Evolutionary conservation across 2,329 filamentous ascomycete species (phyloP).

Genomic region (Reticulascus tulasneorum): DNA sequence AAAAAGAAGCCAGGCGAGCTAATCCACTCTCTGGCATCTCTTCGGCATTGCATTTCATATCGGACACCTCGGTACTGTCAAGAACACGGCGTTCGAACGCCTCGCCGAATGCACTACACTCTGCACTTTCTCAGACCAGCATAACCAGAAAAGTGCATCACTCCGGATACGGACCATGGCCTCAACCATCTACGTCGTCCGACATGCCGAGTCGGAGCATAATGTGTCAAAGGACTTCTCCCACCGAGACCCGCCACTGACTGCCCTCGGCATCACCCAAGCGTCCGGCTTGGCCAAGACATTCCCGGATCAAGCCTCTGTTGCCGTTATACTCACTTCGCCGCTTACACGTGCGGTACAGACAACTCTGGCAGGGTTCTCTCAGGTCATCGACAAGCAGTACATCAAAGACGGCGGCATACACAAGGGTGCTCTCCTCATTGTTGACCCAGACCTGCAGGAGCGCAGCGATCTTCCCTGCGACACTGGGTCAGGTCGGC

Average conservation of each 20-base stretch:
- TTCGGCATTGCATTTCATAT: no score
- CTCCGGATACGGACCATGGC: no score
- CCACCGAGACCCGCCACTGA: constrained; percentile 13
- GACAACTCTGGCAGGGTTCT: constrained; percentile 10
- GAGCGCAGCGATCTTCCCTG: constrained; percentile 21
- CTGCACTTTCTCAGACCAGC: no score
- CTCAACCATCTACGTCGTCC: constrained; percentile 12
- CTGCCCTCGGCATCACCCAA: constrained; percentile 4
- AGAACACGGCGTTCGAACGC: no score
- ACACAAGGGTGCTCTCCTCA: constrained; percentile 8
- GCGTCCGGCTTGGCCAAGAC: constrained; percentile 5
- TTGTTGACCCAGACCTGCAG: constrained; percentile 18
- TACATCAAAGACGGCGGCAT: no score
- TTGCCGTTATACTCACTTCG: constrained; percentile 13
- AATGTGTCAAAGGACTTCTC: constrained; percentile 15
- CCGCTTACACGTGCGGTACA: constrained; percentile 14
- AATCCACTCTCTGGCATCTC: no score
- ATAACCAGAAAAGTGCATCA: no score
- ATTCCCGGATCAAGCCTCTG: constrained; percentile 6
- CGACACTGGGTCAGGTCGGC: constrained; percentile 18
- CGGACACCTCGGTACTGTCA: no score
- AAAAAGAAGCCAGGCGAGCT: no score
- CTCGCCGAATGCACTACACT: no score
- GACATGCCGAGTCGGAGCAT: constrained; percentile 15
- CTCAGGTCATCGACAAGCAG: constrained; percentile 5